A percentile compares a stretch with the other conserved stretches of the same genome.
Evolutionary conservation across 495 filamentous ascomycete species (phyloP).

Genomic region (Hyphodiscus hymeniophilus): DNA sequence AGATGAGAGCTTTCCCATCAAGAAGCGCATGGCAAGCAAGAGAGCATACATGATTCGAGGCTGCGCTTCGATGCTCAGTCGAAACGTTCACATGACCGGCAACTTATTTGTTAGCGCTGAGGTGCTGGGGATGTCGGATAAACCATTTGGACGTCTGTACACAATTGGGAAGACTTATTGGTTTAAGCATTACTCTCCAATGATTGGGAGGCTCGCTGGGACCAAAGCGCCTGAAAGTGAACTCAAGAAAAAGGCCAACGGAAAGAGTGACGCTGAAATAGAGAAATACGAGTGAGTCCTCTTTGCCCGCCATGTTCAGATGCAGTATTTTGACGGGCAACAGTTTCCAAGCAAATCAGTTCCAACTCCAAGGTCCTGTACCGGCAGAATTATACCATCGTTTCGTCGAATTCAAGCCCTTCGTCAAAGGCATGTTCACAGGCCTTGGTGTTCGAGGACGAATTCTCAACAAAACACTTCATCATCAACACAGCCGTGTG

Average conservation of each 20-base stretch:
- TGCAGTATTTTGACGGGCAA: slow-evolving; percentile 1
- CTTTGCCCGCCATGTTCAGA: too few species aligned
- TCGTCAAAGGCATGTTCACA: slow-evolving; percentile 84
- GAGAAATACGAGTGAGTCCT: slow-evolving; percentile 63
- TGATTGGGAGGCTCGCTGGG: slow-evolving; percentile 76
- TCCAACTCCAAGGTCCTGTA: slow-evolving; percentile 79
- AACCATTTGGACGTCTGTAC: slow-evolving; percentile 68
- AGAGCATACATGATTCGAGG: slow-evolving; percentile 68
- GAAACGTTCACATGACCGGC: slow-evolving; percentile 44
- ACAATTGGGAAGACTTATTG: slow-evolving; percentile 69
- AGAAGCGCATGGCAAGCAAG: slow-evolving; percentile 78
- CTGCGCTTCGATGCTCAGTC: slow-evolving; percentile 47
- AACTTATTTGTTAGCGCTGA: slow-evolving; percentile 59
- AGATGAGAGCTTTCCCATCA: slow-evolving; percentile 59
- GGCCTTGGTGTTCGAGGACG: slow-evolving; percentile 64
- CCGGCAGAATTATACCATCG: slow-evolving; percentile 74
- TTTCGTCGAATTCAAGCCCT: slow-evolving; percentile 86
- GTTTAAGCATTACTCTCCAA: slow-evolving; percentile 78
- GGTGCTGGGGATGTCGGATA: slow-evolving; percentile 64
- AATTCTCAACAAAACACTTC: slow-evolving; percentile 73
- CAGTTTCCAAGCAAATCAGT: slow-evolving; percentile 89
- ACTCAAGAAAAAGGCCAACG: slow-evolving; percentile 19
- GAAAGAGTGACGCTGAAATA: slow-evolving; percentile 32
- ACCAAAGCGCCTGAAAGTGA: slow-evolving; percentile 53
- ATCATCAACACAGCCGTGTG: slow-evolving; percentile 79